Evolutionary conservation across 2,329 filamentous ascomycete species (phyloP).

Genomic region (Decorospora gaudefroyi): DNA sequence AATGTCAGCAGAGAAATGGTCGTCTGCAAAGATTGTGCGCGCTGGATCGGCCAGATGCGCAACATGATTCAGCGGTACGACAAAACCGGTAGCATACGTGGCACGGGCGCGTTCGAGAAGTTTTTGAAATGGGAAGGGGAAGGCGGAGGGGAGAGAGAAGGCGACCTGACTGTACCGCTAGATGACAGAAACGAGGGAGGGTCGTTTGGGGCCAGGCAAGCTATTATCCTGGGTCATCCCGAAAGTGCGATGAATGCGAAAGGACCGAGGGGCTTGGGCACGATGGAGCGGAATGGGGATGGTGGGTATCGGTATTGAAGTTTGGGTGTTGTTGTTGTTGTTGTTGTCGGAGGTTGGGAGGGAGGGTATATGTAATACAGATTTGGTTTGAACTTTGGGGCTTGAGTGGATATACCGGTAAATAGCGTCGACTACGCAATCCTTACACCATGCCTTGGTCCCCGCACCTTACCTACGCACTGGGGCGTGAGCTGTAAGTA

Average conservation of each 20-base stretch:
- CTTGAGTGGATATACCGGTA: too few relatives aligned
- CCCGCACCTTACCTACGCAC: not conserved
- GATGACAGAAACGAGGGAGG: slow-evolving; percentile 19
- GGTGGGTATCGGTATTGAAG: slow-evolving; percentile 9
- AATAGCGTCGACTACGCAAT: not conserved
- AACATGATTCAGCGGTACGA: slow-evolving; percentile 39
- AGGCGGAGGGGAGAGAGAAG: slow-evolving; percentile 19
- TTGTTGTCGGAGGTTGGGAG: not conserved
- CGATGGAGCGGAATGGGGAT: slow-evolving; percentile 12
- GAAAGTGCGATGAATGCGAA: slow-evolving; percentile 20
- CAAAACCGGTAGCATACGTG: slow-evolving; percentile 37
- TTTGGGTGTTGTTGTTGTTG: not conserved
- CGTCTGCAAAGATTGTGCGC: slow-evolving; percentile 38
- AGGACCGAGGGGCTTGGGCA: slow-evolving; percentile 21
- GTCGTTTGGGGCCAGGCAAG: slow-evolving; percentile 26
- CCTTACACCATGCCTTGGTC: slow-evolving; percentile 7
- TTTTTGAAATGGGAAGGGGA: slow-evolving; percentile 36
- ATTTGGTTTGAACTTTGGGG: too few relatives aligned
- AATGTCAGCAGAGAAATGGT: slow-evolving; percentile 32
- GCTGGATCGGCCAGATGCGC: slow-evolving; percentile 38
- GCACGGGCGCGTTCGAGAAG: slow-evolving; percentile 37
- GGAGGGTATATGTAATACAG: not conserved
- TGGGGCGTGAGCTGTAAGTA: not conserved
- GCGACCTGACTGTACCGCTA: slow-evolving; percentile 30
- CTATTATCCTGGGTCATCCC: slow-evolving; percentile 31